A percentile compares a stretch with the other conserved stretches of the same genome.
Evolutionary conservation across 192 early-diverging fungal species (phyloP).

Genomic region (Coemansia sp.): DNA sequence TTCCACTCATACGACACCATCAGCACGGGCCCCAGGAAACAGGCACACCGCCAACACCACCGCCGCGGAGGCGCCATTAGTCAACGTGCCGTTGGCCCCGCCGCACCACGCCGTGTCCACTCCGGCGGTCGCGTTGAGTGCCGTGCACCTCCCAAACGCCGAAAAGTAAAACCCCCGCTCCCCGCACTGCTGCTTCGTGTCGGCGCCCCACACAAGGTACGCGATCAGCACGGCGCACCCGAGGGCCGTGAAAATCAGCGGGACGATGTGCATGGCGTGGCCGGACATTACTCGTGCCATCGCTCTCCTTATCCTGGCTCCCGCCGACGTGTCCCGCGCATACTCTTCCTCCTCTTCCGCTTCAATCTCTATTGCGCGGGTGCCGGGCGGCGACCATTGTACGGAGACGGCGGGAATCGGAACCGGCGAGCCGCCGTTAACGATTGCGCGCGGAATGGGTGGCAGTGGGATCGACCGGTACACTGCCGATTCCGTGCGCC

Average conservation of each 20-base stretch:
- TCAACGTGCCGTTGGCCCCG: background rate
- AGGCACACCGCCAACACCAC: slow-evolving; percentile 13
- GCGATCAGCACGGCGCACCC: background rate
- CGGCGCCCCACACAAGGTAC: background rate
- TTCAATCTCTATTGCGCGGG: background rate
- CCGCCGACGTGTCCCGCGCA: background rate
- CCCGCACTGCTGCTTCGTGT: background rate
- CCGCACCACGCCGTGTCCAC: background rate
- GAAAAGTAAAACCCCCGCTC: background rate
- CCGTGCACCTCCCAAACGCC: background rate
- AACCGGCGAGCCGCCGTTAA: background rate
- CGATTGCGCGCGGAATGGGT: background rate
- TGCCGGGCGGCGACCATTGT: background rate
- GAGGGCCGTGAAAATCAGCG: background rate
- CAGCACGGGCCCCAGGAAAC: slow-evolving; percentile 39
- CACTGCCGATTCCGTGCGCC: background rate
- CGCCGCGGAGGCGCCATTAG: background rate
- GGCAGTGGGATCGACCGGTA: background rate
- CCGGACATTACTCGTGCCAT: background rate
- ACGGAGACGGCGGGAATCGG: background rate
- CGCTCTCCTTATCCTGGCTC: background rate
- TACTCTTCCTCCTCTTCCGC: background rate
- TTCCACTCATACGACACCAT: background rate
- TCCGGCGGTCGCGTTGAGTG: background rate
- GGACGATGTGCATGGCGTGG: background rate